Percentiles rank a stretch among this genome's conserved stretches.
phyloP scores from a whole-genome alignment of 305 asterid species.

The Fraxinus nigra region DNA sequence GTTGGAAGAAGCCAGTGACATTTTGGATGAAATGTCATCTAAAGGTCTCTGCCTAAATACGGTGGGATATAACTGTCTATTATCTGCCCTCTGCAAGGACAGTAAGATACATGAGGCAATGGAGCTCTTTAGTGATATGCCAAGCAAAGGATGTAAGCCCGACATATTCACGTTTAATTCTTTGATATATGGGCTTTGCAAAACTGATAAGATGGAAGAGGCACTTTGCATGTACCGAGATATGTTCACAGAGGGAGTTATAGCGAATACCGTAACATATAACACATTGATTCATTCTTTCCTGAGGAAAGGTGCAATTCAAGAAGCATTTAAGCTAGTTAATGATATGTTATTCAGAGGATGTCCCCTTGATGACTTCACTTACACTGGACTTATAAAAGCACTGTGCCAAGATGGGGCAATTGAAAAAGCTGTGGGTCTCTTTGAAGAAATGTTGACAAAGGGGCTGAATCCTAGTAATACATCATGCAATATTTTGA shows the following conservation, averaged over 20 bases:
- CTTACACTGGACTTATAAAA: constrained; percentile 2
- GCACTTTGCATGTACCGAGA: not conserved
- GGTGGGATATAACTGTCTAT: not conserved
- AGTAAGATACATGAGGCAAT: not conserved
- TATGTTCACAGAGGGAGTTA: constrained; percentile 2
- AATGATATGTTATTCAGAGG: not conserved
- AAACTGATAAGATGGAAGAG: not conserved
- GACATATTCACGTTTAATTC: not conserved
- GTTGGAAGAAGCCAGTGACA: not conserved
- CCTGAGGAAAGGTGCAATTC: not conserved
- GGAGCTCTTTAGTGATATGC: not conserved
- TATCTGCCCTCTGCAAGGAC: constrained; percentile 3
- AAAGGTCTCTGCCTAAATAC: not conserved
- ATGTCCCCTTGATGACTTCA: not conserved
- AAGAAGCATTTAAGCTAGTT: not conserved
- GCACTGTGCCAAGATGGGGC: not conserved
- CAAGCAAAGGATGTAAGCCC: not conserved
- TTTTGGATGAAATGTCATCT: not conserved
- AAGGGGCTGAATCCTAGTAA: not conserved
- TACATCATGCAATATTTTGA: not conserved
- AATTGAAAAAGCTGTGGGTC: not conserved
- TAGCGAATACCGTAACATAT: not conserved
- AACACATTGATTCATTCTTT: not conserved
- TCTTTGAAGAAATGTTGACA: constrained; percentile 5
- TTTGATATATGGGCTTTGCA: not conserved